Base-by-base conservation (phyloP, 2,329 filamentous ascomycete species). In the Penicillium rolfsii region DNA sequence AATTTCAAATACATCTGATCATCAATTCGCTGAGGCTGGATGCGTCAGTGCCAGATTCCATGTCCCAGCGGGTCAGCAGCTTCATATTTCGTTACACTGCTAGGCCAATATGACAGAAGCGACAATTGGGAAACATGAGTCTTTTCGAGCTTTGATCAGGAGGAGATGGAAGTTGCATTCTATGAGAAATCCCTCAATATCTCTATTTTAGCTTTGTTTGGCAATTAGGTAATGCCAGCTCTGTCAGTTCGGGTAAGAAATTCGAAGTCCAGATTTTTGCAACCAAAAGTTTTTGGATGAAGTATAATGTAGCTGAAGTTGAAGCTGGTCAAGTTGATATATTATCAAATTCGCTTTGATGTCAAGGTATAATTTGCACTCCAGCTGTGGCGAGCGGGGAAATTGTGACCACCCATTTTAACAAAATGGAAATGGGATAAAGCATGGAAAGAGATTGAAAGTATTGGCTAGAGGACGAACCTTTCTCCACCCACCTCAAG, bases 41-140 rank as follows among this genome's bases (percentile, higher is more conserved):
- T 22, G 41, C 22, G 5, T 56, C 57, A 0, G 66, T 70, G 19
- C 69, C 68, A 22, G 67, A 67, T 4, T 64, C 68, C 52, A 12
- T 65, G 30, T 57, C 66, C 30, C 8, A 33, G 8, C 9, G 8
- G 30, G 30, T 33, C 30, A 11, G 1, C 60, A 49, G n/a, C 55
- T 66, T 11, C 40, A 63, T 26, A 69, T 60, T 53, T 69, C 69
- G 8, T 50, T 71, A 40, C 53, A 65, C 19, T 28, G 64, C 35
- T 55, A 58, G 35, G 57, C 61, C 11, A 71, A 71, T 36, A 30
- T 70, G 11, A 64, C 65, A 1, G 69, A 66, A 11, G 69, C 62
- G 8, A 72, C 71, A 69, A 68, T 67, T 52, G 62, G 64, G 8
- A 69, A 68, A 9, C 70, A 70, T 43, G 67, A 66, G 58, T 72